Conservation (phyloP, 2,329 filamentous ascomycete species). For the Monosporascus cannonballus region DNA sequence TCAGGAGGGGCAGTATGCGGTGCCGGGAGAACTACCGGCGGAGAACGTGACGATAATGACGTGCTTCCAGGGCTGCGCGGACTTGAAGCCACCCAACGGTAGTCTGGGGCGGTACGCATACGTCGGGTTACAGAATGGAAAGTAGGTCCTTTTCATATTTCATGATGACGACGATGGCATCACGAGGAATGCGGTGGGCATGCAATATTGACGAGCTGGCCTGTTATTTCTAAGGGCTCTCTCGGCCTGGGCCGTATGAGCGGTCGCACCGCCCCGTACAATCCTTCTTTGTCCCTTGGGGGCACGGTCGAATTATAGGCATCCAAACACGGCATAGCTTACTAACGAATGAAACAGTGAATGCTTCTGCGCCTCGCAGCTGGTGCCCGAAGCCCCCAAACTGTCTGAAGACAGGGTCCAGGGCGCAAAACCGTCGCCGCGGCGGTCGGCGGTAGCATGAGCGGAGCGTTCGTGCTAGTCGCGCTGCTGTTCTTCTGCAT, state of each 20-base stretch:
- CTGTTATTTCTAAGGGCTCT: not conserved
- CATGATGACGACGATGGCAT: no score
- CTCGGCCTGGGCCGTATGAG: not conserved
- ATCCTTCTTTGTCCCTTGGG: no score
- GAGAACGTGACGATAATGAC: conserved; percentile 14
- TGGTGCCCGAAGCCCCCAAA: conserved; percentile 10
- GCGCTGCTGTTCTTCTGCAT: conserved; percentile 16
- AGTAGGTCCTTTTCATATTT: conserved; percentile 6
- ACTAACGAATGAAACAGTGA: conserved; percentile 10
- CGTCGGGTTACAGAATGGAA: conserved; percentile 19
- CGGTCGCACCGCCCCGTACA: not conserved
- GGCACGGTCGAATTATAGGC: no score
- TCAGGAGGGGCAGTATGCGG: conserved; percentile 9
- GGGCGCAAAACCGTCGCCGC: conserved; percentile 11
- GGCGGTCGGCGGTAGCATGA: conserved; percentile 19
- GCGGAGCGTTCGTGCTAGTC: conserved; percentile 15
- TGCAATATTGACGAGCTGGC: no score
- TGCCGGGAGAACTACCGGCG: conserved; percentile 5
- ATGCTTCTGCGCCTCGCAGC: conserved; percentile 16
- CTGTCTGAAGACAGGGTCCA: conserved; percentile 9
- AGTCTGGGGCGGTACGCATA: conserved; percentile 9
- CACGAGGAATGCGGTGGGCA: no score
- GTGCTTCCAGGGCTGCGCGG: conserved; percentile 18
- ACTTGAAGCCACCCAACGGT: conserved; percentile 2
- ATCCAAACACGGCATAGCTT: no score